Evolutionary conservation across 345 rosid genomes (phyloP).

Genomic region (Syzygium oleosum): DNA sequence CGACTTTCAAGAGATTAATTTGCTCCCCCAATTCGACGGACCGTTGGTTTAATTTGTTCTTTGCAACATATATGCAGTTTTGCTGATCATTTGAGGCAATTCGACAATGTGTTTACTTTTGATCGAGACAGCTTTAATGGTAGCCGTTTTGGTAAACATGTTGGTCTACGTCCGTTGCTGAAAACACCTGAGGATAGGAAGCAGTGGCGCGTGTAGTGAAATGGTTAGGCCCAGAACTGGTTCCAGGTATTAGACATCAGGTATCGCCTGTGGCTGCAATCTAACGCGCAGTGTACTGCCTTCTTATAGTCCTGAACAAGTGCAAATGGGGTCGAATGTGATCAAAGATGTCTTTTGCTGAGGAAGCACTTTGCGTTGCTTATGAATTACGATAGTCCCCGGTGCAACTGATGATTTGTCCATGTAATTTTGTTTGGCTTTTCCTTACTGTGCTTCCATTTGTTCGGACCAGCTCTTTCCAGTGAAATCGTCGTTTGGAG

Average conservation of each 20-base stretch:
- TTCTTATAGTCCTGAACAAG: background rate
- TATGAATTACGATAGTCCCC: background rate
- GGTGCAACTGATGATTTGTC: background rate
- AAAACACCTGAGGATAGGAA: slow-evolving; percentile 47
- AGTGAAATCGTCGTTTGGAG: slow-evolving; percentile 56
- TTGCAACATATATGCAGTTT: slow-evolving; percentile 35
- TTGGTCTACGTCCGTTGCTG: slow-evolving; percentile 29
- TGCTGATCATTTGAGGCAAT: slow-evolving; percentile 44
- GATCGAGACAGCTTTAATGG: slow-evolving; percentile 15
- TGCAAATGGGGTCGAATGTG: background rate
- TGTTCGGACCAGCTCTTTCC: slow-evolving; percentile 56
- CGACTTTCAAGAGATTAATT: background rate
- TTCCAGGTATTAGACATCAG: slow-evolving; percentile 86
- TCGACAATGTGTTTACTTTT: slow-evolving; percentile 44
- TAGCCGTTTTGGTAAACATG: slow-evolving; percentile 10
- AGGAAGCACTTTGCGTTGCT: background rate
- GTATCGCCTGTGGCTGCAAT: slow-evolving; percentile 18
- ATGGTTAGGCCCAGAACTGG: slow-evolving; percentile 46
- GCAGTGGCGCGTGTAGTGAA: slow-evolving; percentile 53
- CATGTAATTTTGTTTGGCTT: background rate
- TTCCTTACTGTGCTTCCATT: background rate
- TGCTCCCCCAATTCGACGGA: background rate
- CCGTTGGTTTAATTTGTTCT: background rate
- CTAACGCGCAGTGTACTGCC: background rate
- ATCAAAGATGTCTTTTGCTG: background rate